Evolutionary conservation across 2,329 filamentous ascomycete genomes (phyloP).

Genomic region (Aureobasidium sp.): DNA sequence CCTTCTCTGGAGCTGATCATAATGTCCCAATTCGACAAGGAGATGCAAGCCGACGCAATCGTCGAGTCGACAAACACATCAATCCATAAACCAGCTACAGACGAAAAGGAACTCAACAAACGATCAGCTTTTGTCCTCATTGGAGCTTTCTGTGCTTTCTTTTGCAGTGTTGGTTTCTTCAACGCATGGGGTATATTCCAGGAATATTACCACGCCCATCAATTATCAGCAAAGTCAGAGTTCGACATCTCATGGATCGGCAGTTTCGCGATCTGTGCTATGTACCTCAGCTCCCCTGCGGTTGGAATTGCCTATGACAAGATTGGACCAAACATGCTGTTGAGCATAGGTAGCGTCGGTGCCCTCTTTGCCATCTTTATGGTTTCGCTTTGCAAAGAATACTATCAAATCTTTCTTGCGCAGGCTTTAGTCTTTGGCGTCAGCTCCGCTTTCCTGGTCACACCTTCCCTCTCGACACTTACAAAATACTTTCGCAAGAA

Average conservation of each 20-base stretch:
- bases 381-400: constrained; percentile 37
- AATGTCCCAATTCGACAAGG: not conserved
- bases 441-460: constrained; percentile 35
- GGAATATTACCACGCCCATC: constrained; percentile 22
- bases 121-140: not conserved
- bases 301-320: constrained; percentile 26
- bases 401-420: constrained; percentile 48
- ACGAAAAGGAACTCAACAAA: not conserved
- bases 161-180: constrained; percentile 23
- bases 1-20: too few species aligned
- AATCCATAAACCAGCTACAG: not conserved
- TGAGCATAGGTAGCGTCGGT: not conserved
- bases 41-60: not conserved
- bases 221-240: constrained; percentile 18
- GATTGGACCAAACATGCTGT: constrained; percentile 20
- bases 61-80: not conserved
- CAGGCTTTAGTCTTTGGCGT: constrained; percentile 42
- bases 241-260: constrained; percentile 28
- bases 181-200: constrained; percentile 25
- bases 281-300: constrained; percentile 24
- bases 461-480: constrained; percentile 41
- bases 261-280: constrained; percentile 22
- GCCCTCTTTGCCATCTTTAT: constrained; percentile 34
- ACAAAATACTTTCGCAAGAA: constrained; percentile 42
- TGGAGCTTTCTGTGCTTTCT: constrained; percentile 20